A percentile compares a stretch with the other conserved stretches of the same genome.
Evolutionary conservation across 352 stramenopile species (phyloP).

Genomic region (Pythium phragmiticola): DNA sequence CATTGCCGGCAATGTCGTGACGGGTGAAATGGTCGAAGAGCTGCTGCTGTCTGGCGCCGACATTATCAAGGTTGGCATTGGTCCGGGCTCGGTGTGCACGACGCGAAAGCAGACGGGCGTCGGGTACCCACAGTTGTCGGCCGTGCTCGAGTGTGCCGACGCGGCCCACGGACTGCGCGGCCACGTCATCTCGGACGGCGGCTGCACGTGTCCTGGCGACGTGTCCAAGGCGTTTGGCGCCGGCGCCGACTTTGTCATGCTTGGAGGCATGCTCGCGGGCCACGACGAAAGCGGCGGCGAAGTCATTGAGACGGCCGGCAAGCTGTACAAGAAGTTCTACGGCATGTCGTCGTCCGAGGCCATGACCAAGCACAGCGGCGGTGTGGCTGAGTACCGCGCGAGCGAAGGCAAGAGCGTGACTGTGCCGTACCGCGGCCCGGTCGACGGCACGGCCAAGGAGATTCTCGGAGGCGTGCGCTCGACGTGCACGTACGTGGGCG

Average conservation of each 20-base stretch:
- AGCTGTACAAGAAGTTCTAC: conserved; percentile 90
- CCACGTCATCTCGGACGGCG: conserved; percentile 89
- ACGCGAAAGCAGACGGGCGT: conserved; percentile 92
- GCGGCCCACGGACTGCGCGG: conserved; percentile 87
- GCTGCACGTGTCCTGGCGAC: conserved; percentile 88
- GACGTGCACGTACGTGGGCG: conserved; percentile 93
- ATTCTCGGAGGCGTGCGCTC: conserved; percentile 92
- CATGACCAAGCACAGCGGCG: conserved; percentile 91
- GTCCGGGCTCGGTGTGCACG: conserved; percentile 90
- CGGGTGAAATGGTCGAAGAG: conserved; percentile 92
- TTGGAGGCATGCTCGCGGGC: conserved; percentile 90
- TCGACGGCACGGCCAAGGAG: conserved; percentile 81
- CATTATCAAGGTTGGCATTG: conserved; percentile 94
- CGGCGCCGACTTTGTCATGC: conserved; percentile 93
- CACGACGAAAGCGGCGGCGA: conserved; percentile 90
- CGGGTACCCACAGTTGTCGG: conserved; percentile 90
- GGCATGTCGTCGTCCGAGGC: conserved; percentile 91
- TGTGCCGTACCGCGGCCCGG: conserved; percentile 83
- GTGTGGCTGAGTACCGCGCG: conserved; percentile 90
- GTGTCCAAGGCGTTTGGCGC: conserved; percentile 91
- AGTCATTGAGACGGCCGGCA: conserved; percentile 67
- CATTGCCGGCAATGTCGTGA: conserved; percentile 93
- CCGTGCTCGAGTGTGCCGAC: conserved; percentile 91
- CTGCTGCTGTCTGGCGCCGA: conserved; percentile 89
- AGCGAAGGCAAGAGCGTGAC: conserved; percentile 91